These are phyloP conservation scores for Spiromastix sp. DNA, from an alignment of 2,329 filamentous ascomycete genomes.

Conservation along the genomic window DNA sequence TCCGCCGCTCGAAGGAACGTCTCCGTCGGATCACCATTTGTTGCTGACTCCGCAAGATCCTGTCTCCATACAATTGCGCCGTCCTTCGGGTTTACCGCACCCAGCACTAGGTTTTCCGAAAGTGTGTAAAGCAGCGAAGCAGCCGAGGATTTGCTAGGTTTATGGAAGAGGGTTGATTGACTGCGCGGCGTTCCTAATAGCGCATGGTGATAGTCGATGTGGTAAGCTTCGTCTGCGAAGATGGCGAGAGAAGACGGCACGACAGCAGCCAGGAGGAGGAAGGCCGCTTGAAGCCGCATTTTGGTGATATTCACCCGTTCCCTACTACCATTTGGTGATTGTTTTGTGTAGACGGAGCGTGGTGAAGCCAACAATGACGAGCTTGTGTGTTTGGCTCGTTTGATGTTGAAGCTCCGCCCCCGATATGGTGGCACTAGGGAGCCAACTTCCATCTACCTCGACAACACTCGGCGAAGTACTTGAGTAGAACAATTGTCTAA, in stretches of 20 bases:
- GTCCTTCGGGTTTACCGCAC: conserved; percentile 79
- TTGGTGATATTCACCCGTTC: conserved; percentile 20
- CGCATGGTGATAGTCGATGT: conserved; percentile 86
- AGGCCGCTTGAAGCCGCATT: conserved; percentile 33
- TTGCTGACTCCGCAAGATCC: conserved; percentile 43
- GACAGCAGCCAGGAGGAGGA: conserved; percentile 33
- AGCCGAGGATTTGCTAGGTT: conserved; percentile 67
- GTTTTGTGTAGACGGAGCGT: neutral
- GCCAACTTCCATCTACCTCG: no score
- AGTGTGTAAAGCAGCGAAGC: conserved; percentile 86
- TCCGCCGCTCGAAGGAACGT: conserved; percentile 60
- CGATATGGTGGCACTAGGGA: no score
- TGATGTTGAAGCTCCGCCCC: no score
- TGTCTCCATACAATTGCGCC: conserved; percentile 84
- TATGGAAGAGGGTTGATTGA: conserved; percentile 90
- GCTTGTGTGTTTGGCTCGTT: no score
- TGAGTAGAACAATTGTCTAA: no score
- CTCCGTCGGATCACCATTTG: conserved; percentile 13
- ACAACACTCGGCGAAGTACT: no score
- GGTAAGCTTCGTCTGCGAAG: conserved; percentile 81
- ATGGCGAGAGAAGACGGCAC: conserved; percentile 52
- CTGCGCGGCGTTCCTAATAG: conserved; percentile 73
- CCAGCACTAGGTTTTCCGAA: conserved; percentile 72
- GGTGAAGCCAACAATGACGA: neutral
- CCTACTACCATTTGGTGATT: conserved; percentile 23